Base-by-base conservation (phyloP, 2,329 filamentous ascomycete genomes). In the Apiospora kogelbergensis region DNA sequence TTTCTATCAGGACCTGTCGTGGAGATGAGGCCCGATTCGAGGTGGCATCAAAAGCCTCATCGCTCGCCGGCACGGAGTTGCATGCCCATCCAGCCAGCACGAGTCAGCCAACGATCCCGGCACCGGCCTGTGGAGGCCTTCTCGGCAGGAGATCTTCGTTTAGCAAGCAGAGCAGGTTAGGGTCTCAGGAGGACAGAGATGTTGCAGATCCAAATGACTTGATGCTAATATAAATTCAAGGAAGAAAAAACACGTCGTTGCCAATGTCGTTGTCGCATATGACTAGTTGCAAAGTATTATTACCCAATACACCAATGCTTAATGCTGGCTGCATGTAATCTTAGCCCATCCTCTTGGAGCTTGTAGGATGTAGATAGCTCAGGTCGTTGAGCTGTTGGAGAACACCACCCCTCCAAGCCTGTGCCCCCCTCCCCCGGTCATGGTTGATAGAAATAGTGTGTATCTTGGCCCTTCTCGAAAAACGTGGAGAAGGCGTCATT, bases 31-130 rank as follows among this genome's bases (percentile, higher is more conserved):
- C 44, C 65, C 65, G 65, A 66, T 66, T 66, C 44, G 65, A 66
- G 41, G 63, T 65, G 63, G 41, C 63, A 42, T 42, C 53, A 30
- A 60, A 60, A 37, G 53, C 53, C 63, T 65, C 41, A 13, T 42
- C 63, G 63, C 63, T 44, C 63, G 44, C 24, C 65, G 65, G 65
- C 65, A 66, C 44, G 63, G 41, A 41, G 63, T 65, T 60, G 53
- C 53, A 60, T 60, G 53, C 30, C 11, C 53, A 44, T 65, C 30
- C 44, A 53, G 42, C 64, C 40, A 66, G 33, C 67, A 68, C 69
- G 69, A 70, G 69, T 70, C 69, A 70, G 69, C 67, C 64, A 42
- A 37, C 63, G 69, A 68, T 67, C 69, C 69, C 69, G 67, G 69
- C 69, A 70, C 67, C 67, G 67, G 67, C 20, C 46, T n/a, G 67